Conservation (phyloP, 2,329 filamentous ascomycete genomes). For the Drechslerella stenobrocha region DNA sequence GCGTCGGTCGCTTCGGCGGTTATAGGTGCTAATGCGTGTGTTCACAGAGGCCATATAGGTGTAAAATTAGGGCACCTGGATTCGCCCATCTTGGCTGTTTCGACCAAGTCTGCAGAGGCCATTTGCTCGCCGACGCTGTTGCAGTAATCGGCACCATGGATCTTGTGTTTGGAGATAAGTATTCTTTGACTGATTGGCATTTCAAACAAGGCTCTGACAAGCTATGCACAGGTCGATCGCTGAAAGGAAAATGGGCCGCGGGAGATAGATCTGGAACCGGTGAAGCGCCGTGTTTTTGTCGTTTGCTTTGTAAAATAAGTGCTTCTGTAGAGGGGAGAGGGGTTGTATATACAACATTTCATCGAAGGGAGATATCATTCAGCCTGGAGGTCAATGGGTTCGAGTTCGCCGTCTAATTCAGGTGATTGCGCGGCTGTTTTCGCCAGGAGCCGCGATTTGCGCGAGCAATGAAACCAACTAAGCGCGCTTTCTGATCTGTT, state of each 20-base stretch:
- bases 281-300: slow-evolving; percentile 4
- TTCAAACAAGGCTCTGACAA: slow-evolving; percentile 24
- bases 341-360: slow-evolving; percentile 32
- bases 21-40: background rate
- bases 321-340: slow-evolving; percentile 5
- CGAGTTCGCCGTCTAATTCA: too few species aligned
- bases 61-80: slow-evolving; percentile 94
- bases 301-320: slow-evolving; percentile 46
- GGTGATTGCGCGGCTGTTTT: slow-evolving; percentile 8
- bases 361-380: slow-evolving; percentile 16
- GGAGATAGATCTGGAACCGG: slow-evolving; percentile 1
- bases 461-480: slow-evolving; percentile 46
- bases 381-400: too few species aligned
- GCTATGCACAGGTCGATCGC: slow-evolving; percentile 48
- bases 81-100: slow-evolving; percentile 95
- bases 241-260: background rate
- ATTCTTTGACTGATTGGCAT: slow-evolving; percentile 6
- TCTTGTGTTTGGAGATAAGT: slow-evolving; percentile 74
- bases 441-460: slow-evolving; percentile 37
- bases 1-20: background rate
- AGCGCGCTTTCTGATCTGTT: slow-evolving; percentile 46
- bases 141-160: slow-evolving; percentile 76
- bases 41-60: slow-evolving; percentile 74
- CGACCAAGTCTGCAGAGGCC: slow-evolving; percentile 88
- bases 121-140: slow-evolving; percentile 92